Base-by-base conservation (phyloP, 2,329 filamentous ascomycete genomes). In the Apiospora malaysiana region DNA sequence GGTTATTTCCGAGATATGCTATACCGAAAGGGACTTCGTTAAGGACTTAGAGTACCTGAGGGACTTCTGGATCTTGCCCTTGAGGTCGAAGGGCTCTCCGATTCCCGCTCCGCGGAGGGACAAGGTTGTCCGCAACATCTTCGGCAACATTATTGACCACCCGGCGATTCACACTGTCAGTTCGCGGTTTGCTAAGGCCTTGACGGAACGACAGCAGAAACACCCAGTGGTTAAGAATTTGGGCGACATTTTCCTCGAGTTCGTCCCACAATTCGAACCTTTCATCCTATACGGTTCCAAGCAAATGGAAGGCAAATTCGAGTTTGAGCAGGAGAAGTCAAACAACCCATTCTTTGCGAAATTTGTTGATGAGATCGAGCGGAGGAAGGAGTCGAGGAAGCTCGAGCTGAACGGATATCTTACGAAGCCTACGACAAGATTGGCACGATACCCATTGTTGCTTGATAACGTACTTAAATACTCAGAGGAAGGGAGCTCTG, bases 11-110 rank as follows among this genome's bases (percentile, higher is more conserved):
- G 96, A 99, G 81, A 91, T 98, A 73, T 98, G 97, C 90, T 99
- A 99, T 83, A 99, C 96, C 0, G 96, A 99, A 81, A 90, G 96
- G 76, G 96, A 99, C 83, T 99, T 99, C 77, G 96, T 99, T 79
- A 99, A 99, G 85, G 96, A 99, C 82, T 86, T 99, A 77, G 96
- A 99, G 82, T 99, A 99, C 79, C 86, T 99, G 42, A 91, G 96
- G 73, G 96, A 99, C 84, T 99, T 98, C 85, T 99, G 96, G 96
- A 97, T 99, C 84, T 89, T 96, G 75, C 96, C 96, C 12, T 84
- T 99, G 71, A 91, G 94, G 68, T 93, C 92, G 40, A 91, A 92
- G 73, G 88, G 88, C 21, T 98, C 95, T 4, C 95, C 95, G 0
- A 97, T 99, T 74, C 95, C 96, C 6, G 90, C 96, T 74, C 91